These are phyloP conservation scores for Bocquillonia castaneifolia DNA, from an alignment of 441 rosid species.

Conservation along the genomic window DNA sequence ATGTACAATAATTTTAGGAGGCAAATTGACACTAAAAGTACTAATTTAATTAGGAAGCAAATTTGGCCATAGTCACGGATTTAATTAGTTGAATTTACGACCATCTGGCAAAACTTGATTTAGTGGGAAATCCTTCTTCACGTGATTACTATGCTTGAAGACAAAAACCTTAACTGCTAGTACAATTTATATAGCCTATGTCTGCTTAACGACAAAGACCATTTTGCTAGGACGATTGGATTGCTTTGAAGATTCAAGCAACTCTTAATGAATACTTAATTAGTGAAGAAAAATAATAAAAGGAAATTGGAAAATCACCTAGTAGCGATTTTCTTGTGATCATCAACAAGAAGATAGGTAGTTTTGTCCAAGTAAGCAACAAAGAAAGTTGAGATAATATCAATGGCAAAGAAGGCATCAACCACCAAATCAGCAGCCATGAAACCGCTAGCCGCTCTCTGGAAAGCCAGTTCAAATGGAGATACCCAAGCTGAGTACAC, in stretches of 20 bases:
- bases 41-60: no score
- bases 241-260: no score
- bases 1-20: no score
- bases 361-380: conserved; percentile 76
- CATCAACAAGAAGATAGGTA: conserved; percentile 74
- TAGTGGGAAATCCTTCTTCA: not conserved
- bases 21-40: no score
- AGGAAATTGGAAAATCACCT: conserved; percentile 34
- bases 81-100: not conserved
- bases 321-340: conserved; percentile 58
- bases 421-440: conserved; percentile 54
- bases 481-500: conserved; percentile 87
- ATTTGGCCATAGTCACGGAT: not conserved
- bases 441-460: conserved; percentile 48
- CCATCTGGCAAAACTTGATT: not conserved
- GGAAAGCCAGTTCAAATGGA: conserved; percentile 73
- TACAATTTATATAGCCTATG: not conserved
- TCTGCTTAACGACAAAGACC: no score
- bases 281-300: not conserved
- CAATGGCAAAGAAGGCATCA: conserved; percentile 72
- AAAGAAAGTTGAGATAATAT: conserved; percentile 77
- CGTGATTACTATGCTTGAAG: not conserved
- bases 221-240: no score
- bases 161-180: not conserved
- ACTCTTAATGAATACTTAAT: no score